Base-by-base conservation (phyloP, 148 eudicot species). In the Nepenthes gracilis region DNA sequence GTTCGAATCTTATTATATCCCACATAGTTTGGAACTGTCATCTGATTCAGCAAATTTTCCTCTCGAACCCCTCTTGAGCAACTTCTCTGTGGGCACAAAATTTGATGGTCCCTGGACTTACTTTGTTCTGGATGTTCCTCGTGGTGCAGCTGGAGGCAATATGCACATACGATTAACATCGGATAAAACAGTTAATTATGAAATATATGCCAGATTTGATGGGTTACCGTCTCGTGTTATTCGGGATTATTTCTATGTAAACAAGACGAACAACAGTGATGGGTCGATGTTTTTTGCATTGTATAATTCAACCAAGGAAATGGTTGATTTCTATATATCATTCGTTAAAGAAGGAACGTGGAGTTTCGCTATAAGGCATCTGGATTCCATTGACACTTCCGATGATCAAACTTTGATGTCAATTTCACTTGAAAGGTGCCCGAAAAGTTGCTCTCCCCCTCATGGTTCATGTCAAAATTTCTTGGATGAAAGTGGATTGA, bases 341-440 rank as follows among this genome's bases (percentile, higher is more conserved):
- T 88, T 80, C 70, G 83, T 74, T 60, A 77, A 84, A 75, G 85
- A 75, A 59, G 98, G 98, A 71, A 79, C 81, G 12, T 93, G 99
- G 96, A 73, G 77, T 73, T 43, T 93, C 57, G 96, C 83, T 49
- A 61, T 93, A 56, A 82, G 77, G 81, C 73, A 79, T 56, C 67
- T 54, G 14, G 70, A 62, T 59, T 59, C 81, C 10, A 48, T 62
- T 70, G 56, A 10, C 45, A 52, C 59, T 47, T 73, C 77, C 43
- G 36, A 47, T 48, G 63, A 50, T 67, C 69, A 75, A 65, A 67
- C 87, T 35, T 59, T 64, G 2, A 62, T 86, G 79, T 74, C 91
- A 34, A 74, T 93, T 64, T 82, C 96, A 12, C 64, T 93, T n/a
- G 98, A 93, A 75, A 75, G 96, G 75, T 88, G 98, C 68, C 98